Evolutionary conservation across 192 early-diverging fungal genomes (phyloP).

Genomic region (Podochytrium sp.): DNA sequence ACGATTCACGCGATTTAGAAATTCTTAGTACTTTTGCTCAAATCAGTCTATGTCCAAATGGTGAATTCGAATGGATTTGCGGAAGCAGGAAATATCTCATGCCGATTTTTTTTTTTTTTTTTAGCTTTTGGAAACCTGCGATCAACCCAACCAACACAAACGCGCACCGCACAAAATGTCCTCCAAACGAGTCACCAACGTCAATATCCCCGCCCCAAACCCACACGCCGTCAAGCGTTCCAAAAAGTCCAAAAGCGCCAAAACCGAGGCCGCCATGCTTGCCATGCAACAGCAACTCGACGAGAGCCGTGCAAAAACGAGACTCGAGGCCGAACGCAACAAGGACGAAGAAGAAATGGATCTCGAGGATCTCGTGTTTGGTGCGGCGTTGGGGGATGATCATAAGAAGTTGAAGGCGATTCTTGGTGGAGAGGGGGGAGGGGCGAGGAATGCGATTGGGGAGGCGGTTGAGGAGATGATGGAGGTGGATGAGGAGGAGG

Average conservation of each 20-base stretch:
- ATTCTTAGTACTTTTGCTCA: too few relatives aligned
- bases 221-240: neutral
- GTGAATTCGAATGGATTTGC: too few relatives aligned
- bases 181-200: neutral
- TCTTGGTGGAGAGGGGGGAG: slow-evolving; percentile 1
- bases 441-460: slow-evolving; percentile 13
- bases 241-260: slow-evolving; percentile 10
- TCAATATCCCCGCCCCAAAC: slow-evolving; percentile 6
- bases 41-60: too few relatives aligned
- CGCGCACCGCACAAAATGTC: neutral
- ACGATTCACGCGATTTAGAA: too few relatives aligned
- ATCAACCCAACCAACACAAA: neutral
- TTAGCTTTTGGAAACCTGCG: slow-evolving; percentile 5
- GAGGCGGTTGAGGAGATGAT: neutral
- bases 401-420: neutral
- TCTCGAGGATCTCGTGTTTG: slow-evolving; percentile 79
- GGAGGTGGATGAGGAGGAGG: slow-evolving; percentile 8
- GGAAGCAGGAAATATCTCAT: too few relatives aligned
- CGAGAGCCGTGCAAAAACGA: neutral
- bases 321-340: neutral
- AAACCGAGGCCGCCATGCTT: neutral
- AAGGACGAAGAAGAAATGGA: slow-evolving; percentile 74
- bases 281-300: slow-evolving; percentile 4
- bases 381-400: slow-evolving; percentile 47
- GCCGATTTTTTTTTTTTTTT: neutral